Evolutionary conservation across 2,329 filamentous ascomycete genomes (phyloP).

Genomic region (Corynespora cassiicola): DNA sequence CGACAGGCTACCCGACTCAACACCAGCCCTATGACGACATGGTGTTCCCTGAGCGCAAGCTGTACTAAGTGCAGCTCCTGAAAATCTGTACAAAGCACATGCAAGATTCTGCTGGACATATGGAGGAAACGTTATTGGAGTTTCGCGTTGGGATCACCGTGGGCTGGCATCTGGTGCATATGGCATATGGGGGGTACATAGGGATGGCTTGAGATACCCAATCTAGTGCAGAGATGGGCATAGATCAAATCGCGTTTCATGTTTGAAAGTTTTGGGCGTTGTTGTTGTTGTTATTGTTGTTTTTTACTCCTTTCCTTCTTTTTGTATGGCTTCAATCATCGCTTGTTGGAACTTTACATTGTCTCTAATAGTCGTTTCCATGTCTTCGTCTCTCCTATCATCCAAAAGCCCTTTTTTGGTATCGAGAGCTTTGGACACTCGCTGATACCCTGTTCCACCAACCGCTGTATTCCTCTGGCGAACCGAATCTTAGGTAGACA

Average conservation of each 20-base stretch:
- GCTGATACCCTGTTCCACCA: no score
- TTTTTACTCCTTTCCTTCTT: constrained; percentile 4
- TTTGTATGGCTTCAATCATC: no score
- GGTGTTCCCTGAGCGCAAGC: constrained; percentile 10
- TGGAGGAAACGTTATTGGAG: not conserved
- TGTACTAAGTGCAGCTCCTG: constrained; percentile 1
- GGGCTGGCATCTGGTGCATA: not conserved
- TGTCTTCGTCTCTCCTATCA: no score
- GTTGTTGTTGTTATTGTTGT: constrained; percentile 1
- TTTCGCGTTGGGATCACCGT: constrained; percentile 2
- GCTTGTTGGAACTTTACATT: no score
- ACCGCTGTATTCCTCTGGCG: no score
- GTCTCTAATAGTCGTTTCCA: no score
- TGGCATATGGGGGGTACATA: no score
- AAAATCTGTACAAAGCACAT: constrained; percentile 3
- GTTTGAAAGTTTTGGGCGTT: not conserved
- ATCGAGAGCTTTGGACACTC: no score
- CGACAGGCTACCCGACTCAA: constrained; percentile 28
- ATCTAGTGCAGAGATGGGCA: constrained; percentile 20
- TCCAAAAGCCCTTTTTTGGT: no score
- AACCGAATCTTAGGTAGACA: no score
- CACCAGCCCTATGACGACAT: constrained; percentile 38
- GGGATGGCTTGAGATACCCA: constrained; percentile 11
- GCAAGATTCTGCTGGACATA: not conserved
- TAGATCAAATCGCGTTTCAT: constrained; percentile 5